These are phyloP conservation scores for Mortierella sp. DNA, from an alignment of 371 early-diverging fungal genomes.

Conservation along the genomic window DNA sequence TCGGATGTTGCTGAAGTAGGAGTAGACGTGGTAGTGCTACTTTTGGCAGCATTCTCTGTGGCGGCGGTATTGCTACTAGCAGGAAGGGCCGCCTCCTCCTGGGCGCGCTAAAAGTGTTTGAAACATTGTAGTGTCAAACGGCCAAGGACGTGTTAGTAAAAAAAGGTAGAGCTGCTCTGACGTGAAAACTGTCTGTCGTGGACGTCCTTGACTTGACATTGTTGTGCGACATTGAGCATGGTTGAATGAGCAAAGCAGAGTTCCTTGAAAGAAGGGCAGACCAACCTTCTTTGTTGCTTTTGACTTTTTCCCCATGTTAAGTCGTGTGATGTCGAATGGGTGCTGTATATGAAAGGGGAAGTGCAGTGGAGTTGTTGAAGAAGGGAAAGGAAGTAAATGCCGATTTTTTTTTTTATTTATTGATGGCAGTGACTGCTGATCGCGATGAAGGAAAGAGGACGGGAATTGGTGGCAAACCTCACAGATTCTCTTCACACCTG, in stretches of 20 bases:
- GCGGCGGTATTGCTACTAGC: neutral
- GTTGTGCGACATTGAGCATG: neutral
- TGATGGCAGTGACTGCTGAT: neutral
- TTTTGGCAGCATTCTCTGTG: neutral
- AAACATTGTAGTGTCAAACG: neutral
- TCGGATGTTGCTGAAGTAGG: neutral
- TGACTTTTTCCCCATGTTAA: neutral
- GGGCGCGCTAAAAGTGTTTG: neutral
- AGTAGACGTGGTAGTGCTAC: neutral
- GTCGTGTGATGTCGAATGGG: neutral
- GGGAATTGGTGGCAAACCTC: neutral
- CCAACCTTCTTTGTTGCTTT: neutral
- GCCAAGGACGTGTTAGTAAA: neutral
- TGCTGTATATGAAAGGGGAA: neutral
- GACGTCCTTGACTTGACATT: neutral
- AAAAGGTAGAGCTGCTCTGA: neutral
- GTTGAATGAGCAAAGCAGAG: neutral
- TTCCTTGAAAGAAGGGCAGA: neutral
- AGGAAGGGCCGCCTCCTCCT: neutral
- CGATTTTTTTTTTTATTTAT: slow-evolving; percentile 1
- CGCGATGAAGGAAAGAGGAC: neutral
- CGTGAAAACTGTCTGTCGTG: neutral
- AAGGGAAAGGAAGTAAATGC: neutral
- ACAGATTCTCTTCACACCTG: neutral
- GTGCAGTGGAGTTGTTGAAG: neutral